Base-by-base conservation (phyloP, 495 filamentous ascomycete species). In the Chaetomium cochliodes region DNA sequence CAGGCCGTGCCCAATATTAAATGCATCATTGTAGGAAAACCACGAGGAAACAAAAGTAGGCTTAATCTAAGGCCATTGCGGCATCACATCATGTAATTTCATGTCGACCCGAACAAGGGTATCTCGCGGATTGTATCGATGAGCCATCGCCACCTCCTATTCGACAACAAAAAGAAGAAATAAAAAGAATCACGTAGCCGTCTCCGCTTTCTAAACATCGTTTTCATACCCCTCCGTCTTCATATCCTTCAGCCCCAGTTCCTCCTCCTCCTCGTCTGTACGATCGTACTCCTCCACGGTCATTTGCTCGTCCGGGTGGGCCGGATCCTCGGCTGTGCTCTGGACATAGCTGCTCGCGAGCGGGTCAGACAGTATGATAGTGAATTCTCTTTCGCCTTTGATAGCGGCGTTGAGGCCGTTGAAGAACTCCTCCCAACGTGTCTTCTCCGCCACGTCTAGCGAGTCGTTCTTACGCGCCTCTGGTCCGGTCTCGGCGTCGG, bases 271-370 rank as follows among this genome's bases (percentile, higher is more conserved):
- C 75, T 96, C 88, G 0, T 87, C 86, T 0, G 92, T 96, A 65
- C 94, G 83, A 53, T 88, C 86, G 72, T 98, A 97, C 42, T 96
- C 92, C 74, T 92, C 92, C 4, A 84, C 82, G 22, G 79, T 85
- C 69, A 98, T 85, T 80, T 97, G 88, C 13, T 86, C 85, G 70
- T 98, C 94, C 16, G 84, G 82, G 60, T 88, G 86, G 16, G 85
- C 83, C 20, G 85, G 83, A 41, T 86, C 83, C 22, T 87, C 80
- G 58, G 85, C 86, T 46, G 93, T 78, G 73, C 92, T 94, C 78
- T 98, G 94, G 60, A 98, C 90, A 71, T 98, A 98, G 74, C 90
- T 93, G 72, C 86, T 88, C 18, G 92, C 94, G 66, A 98, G 73
- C 3, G 94, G 94, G 73, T 98, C 94, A 66, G 88, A 84, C 50